Base-by-base conservation (phyloP, 257 asterid genomes). In the Agastache rugosa region DNA sequence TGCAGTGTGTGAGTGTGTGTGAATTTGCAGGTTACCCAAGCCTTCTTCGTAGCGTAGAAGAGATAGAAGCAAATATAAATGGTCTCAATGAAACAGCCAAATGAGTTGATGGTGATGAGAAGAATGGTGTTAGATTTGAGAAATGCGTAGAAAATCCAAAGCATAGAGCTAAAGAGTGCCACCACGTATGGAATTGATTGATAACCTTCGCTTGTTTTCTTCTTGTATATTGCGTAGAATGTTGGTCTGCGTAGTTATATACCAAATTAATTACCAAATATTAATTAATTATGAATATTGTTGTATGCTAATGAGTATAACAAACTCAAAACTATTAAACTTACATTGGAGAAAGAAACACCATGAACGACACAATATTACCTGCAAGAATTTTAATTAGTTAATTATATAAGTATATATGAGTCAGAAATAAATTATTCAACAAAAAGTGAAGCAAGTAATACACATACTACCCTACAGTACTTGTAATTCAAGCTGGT, bases 111-210 rank as follows among this genome's bases (percentile, higher is more conserved):
- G 6, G 91, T 88, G 14, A 88, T 69, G 53, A 87, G 67, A 47
- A 88, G 91, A 5, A 86, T 83, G 14, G 84, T 25, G 14, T 75
- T 67, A 15, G 86, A 63, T 58, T 75, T 81, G 42, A 88, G 63
- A 39, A 77, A 71, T 16, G 89, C 93, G 19, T 88, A 88, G 65
- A 86, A 86, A 1, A 85, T 78, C 93, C 93, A 88, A 0, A 88
- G 75, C 89, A 85, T 85, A 42, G 85, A 68, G 41, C 91, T 88
- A 41, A 85, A 85, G 0, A 85, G 74, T 10, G 84, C 82, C 37
- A 85, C 80, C 45, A 83, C 89, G 2, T 82, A 85, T 0, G 87
- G 89, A 7, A 85, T 44, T 41, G 89, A 85, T 61, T 85, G 85
- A 34, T 62, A 85, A 0, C 87, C 89, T 53, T 76, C 85, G 16